Conservation (phyloP, 139 green algal genomes). For the Dunaliella primolecta region DNA sequence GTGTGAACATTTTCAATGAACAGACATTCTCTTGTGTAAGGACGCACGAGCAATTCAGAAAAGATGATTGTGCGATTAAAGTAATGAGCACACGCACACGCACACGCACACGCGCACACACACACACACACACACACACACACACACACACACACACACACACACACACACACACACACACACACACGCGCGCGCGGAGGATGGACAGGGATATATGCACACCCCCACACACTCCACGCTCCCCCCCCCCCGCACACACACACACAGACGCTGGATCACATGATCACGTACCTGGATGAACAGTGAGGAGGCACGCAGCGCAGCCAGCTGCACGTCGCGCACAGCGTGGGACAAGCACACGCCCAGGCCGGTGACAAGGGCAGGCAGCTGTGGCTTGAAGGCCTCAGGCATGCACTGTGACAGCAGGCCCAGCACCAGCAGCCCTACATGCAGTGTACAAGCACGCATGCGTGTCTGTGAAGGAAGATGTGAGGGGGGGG, state of each 20-base stretch:
- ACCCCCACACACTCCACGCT: not conserved
- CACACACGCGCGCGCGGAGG: not conserved
- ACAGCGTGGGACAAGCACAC: constrained; percentile 38
- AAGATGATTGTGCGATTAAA: too few species aligned
- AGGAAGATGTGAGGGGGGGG: too few species aligned
- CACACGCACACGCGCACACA: too few species aligned
- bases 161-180: too few species aligned
- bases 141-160: too few species aligned
- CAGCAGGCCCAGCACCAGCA: constrained; percentile 77
- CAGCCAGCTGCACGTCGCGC: constrained; percentile 65
- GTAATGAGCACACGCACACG: too few species aligned
- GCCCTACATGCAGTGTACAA: too few species aligned
- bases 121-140: too few species aligned
- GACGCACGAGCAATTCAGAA: too few species aligned
- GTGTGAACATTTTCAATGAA: too few species aligned
- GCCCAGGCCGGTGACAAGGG: constrained; percentile 44
- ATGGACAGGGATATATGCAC: not conserved
- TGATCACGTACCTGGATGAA: constrained; percentile 71
- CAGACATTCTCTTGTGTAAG: too few species aligned
- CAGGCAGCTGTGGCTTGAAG: constrained; percentile 64
- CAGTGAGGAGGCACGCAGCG: constrained; percentile 60
- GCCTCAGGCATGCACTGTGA: constrained; percentile 61
- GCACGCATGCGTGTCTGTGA: too few species aligned
- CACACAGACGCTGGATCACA: not conserved
- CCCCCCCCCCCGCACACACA: constrained; percentile 6